Conservation (phyloP, 192 early-diverging fungal species). For the Gryganskiella cystojenkinii region DNA sequence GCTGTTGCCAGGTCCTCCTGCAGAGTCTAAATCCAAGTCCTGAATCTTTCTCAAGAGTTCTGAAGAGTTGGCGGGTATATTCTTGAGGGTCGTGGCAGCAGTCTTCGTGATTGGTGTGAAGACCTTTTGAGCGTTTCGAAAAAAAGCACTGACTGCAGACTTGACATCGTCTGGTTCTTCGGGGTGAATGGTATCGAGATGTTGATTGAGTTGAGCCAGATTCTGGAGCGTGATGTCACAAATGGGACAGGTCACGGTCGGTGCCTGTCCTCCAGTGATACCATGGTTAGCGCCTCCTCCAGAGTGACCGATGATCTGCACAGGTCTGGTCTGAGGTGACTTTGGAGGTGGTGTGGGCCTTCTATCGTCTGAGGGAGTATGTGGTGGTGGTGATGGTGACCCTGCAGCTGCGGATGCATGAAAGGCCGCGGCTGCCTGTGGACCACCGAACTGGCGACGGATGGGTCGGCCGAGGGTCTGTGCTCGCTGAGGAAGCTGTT, state of each 20-base stretch:
- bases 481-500: not conserved
- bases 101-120: conserved; percentile 55
- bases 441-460: conserved; percentile 45
- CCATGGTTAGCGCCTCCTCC: not conserved
- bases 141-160: conserved; percentile 58
- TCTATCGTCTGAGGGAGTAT: not conserved
- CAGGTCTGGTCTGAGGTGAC: conserved; percentile 27
- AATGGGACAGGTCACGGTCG: conserved; percentile 39
- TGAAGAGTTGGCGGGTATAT: conserved; percentile 54
- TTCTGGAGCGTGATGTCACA: conserved; percentile 48
- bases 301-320: conserved; percentile 2
- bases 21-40: conserved; percentile 50
- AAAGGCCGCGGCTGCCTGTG: conserved; percentile 3
- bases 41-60: conserved; percentile 57
- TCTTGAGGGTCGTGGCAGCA: conserved; percentile 46
- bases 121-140: conserved; percentile 64
- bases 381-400: not conserved
- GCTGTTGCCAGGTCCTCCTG: conserved; percentile 36
- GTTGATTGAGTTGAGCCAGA: conserved; percentile 54
- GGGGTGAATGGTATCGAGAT: conserved; percentile 59
- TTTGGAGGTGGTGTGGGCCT: conserved; percentile 30
- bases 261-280: not conserved
- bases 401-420: conserved; percentile 3
- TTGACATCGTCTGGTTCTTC: conserved; percentile 64
- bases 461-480: conserved; percentile 21